Conservation (phyloP, 768 basidiomycete genomes). For the Leccinum boreale region DNA sequence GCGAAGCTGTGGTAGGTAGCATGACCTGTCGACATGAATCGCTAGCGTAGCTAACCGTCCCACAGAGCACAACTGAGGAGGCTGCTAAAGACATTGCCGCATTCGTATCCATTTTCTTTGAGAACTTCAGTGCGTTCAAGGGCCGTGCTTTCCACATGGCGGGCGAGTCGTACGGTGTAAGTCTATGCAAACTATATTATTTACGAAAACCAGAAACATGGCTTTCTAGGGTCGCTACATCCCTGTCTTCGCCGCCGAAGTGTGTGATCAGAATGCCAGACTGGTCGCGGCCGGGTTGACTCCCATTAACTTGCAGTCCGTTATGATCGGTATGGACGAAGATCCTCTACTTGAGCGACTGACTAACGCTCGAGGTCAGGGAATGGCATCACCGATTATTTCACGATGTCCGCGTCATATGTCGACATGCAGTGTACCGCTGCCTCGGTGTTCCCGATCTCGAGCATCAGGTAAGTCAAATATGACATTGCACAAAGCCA, state of each 20-base stretch:
- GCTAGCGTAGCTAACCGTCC: background rate
- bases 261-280: slow-evolving; percentile 47
- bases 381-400: slow-evolving; percentile 44
- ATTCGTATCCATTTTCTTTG: slow-evolving; percentile 71
- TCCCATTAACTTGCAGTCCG: slow-evolving; percentile 48
- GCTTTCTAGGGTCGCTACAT: slow-evolving; percentile 47
- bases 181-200: background rate
- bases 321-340: slow-evolving; percentile 43
- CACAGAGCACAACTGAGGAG: slow-evolving; percentile 59
- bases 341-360: background rate
- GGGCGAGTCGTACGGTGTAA: slow-evolving; percentile 54
- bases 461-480: slow-evolving; percentile 22
- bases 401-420: slow-evolving; percentile 38
- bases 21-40: background rate
- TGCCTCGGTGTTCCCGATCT: slow-evolving; percentile 48
- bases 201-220: background rate
- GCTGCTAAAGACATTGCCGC: slow-evolving; percentile 69
- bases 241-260: slow-evolving; percentile 46
- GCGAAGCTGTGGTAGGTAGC: slow-evolving; percentile 36
- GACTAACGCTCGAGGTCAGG: slow-evolving; percentile 23
- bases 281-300: slow-evolving; percentile 43
- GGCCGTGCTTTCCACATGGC: slow-evolving; percentile 62
- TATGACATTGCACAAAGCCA: background rate
- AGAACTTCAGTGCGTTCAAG: slow-evolving; percentile 68
- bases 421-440: slow-evolving; percentile 56